Percentiles rank a stretch among this genome's conserved stretches.
phyloP scores from a whole-genome alignment of 2,329 filamentous ascomycete species.

The Fusarium buharicum region DNA sequence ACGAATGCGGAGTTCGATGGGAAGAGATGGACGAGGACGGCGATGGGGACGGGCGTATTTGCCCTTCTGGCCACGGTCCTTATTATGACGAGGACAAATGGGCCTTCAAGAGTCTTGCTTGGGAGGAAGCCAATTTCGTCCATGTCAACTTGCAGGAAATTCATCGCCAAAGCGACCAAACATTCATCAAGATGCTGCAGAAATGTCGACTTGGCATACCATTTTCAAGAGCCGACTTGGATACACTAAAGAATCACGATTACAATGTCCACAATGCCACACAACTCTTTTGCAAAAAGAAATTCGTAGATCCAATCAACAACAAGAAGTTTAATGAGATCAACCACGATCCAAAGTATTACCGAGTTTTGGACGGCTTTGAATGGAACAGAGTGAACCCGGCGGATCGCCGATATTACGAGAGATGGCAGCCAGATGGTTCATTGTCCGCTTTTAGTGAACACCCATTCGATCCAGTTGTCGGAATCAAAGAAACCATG shows the following conservation, averaged over 20 bases:
- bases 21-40: not conserved
- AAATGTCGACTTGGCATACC: conserved; percentile 61
- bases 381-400: not conserved
- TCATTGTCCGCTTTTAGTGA: conserved; percentile 15
- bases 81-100: conserved; percentile 65
- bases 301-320: conserved; percentile 25
- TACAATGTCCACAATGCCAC: conserved; percentile 49
- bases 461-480: conserved; percentile 17
- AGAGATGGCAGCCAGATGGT: not conserved
- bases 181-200: conserved; percentile 66
- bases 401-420: not conserved
- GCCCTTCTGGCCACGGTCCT: conserved; percentile 49
- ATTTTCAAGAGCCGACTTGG: conserved; percentile 51
- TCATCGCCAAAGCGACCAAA: conserved; percentile 65
- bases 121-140: conserved; percentile 64
- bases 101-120: conserved; percentile 67
- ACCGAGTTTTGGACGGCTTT: conserved; percentile 26
- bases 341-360: no score
- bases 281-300: conserved; percentile 21
- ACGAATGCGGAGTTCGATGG: conserved; percentile 21
- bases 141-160: conserved; percentile 65
- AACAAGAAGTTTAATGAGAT: no score
- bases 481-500: conserved; percentile 30
- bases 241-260: conserved; percentile 58
- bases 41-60: conserved; percentile 27